Evolutionary conservation across 345 rosid species (phyloP).

Genomic region (Mangifera indica): DNA sequence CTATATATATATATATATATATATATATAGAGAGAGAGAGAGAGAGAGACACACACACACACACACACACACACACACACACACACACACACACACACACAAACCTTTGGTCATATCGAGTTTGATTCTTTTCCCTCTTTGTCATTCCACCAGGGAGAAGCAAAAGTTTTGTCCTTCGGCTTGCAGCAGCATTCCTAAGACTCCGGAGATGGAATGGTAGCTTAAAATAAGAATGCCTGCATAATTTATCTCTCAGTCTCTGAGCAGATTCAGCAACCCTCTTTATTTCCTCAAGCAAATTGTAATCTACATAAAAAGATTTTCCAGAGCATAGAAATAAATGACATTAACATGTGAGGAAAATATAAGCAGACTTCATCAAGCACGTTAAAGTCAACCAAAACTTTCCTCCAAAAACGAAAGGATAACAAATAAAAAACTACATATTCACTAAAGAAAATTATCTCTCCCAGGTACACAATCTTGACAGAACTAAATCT

Average conservation of each 20-base stretch:
- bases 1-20: background rate
- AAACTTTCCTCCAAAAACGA: background rate
- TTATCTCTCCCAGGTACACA: background rate
- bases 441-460: background rate
- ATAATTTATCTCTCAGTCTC: conserved; percentile 52
- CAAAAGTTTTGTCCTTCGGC: conserved; percentile 55
- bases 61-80: too few species aligned
- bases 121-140: conserved; percentile 62
- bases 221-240: conserved; percentile 33
- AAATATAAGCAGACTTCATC: background rate
- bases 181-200: conserved; percentile 56
- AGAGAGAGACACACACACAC: too few species aligned
- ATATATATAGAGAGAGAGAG: too few species aligned
- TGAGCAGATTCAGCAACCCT: conserved; percentile 71
- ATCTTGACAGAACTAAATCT: background rate
- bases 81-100: too few species aligned
- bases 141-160: conserved; percentile 76
- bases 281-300: conserved; percentile 77
- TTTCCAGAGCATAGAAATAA: background rate
- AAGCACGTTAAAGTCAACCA: background rate
- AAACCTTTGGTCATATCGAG: conserved; percentile 50
- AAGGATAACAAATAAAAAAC: too few species aligned
- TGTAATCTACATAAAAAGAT: conserved; percentile 47
- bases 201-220: conserved; percentile 36
- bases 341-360: background rate